phyloP scores from a whole-genome alignment of 768 basidiomycete species.

The Mycena chlorophos region DNA sequence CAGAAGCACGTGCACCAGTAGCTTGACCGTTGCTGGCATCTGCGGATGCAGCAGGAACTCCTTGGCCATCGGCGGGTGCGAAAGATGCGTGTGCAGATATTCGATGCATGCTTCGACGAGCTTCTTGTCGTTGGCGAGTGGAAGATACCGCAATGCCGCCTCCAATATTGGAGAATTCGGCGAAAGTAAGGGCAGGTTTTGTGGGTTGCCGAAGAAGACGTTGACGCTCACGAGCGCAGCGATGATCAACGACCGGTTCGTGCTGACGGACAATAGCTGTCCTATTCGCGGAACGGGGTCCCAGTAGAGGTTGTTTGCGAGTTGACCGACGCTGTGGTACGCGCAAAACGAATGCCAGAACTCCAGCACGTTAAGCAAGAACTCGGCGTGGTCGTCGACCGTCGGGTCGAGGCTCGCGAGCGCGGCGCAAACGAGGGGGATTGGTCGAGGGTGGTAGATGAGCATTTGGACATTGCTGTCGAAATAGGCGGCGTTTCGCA shows the following conservation, averaged over 20 bases:
- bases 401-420: slow-evolving; percentile 61
- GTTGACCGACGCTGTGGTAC: slow-evolving; percentile 38
- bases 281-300: slow-evolving; percentile 61
- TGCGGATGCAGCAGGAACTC: slow-evolving; percentile 71
- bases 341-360: slow-evolving; percentile 64
- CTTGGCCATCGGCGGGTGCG: slow-evolving; percentile 72
- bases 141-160: slow-evolving; percentile 69
- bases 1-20: slow-evolving; percentile 68
- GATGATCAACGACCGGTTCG: slow-evolving; percentile 80
- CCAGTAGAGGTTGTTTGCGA: slow-evolving; percentile 30
- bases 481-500: slow-evolving; percentile 81
- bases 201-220: slow-evolving; percentile 58
- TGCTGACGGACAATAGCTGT: slow-evolving; percentile 53
- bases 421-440: slow-evolving; percentile 64
- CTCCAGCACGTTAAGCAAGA: slow-evolving; percentile 70
- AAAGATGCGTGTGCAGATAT: slow-evolving; percentile 74
- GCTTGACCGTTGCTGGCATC: slow-evolving; percentile 67
- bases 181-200: slow-evolving; percentile 55
- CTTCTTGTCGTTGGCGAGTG: slow-evolving; percentile 67
- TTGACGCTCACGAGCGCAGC: slow-evolving; percentile 61
- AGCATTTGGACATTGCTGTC: slow-evolving; percentile 68
- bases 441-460: slow-evolving; percentile 56
- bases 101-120: slow-evolving; percentile 73
- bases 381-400: slow-evolving; percentile 70
- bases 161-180: slow-evolving; percentile 59